Conservation (phyloP, 164 flowering plant genomes). For the Magnolia kwangsiensis region DNA sequence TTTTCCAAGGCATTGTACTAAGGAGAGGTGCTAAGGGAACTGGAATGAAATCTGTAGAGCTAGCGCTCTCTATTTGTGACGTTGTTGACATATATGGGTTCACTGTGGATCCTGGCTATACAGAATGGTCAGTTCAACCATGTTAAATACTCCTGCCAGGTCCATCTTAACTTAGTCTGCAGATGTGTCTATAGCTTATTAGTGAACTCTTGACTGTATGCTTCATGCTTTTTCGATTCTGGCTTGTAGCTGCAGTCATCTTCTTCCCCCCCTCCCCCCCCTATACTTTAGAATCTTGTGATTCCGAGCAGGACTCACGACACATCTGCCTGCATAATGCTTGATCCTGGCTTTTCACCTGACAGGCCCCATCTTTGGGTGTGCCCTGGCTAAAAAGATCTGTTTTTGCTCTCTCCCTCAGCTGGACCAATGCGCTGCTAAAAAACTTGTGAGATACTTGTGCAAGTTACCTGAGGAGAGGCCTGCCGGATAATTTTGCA, state of each 20-base stretch:
- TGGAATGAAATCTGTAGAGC: conserved; percentile 97
- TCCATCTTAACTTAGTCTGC: not conserved
- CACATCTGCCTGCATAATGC: not conserved
- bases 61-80: conserved; percentile 98
- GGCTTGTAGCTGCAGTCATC: not conserved
- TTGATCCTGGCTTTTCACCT: not conserved
- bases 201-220: not conserved
- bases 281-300: not conserved
- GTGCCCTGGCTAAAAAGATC: not conserved
- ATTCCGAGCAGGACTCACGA: not conserved
- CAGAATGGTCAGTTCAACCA: conserved; percentile 70
- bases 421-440: not conserved
- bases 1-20: conserved; percentile 95
- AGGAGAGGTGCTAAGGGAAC: conserved; percentile 99
- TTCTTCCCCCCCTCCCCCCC: not conserved
- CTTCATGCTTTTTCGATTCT: not conserved
- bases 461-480: no score
- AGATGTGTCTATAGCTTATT: not conserved
- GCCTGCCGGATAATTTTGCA: no score
- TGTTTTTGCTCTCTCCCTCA: not conserved
- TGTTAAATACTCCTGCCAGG: not conserved
- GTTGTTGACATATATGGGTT: conserved; percentile 97
- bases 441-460: no score
- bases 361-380: no score
- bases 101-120: conserved; percentile 98